Conservation (phyloP, 1,284 basidiomycete species). For the Cutaneotrichosporon sp. region DNA sequence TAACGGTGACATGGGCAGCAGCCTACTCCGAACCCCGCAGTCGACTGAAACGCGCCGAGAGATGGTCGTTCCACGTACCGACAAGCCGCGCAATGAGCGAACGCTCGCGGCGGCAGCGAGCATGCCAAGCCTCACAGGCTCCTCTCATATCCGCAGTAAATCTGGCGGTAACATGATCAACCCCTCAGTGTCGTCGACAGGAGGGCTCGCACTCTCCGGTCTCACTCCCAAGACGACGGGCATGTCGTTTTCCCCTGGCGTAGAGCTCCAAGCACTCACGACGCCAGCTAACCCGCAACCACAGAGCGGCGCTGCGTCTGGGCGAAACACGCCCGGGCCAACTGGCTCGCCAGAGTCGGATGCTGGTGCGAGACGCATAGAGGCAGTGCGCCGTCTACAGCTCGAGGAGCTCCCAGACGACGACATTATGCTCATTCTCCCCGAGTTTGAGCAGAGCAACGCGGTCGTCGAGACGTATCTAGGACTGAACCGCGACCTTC, state of each 20-base stretch:
- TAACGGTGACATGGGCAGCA: constrained; percentile 5
- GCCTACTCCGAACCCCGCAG: constrained; percentile 9
- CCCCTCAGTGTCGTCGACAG: background rate
- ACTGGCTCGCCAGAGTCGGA: constrained; percentile 22
- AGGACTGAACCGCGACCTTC: constrained; percentile 23
- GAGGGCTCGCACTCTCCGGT: background rate
- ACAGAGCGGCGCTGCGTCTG: background rate
- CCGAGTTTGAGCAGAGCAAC: constrained; percentile 42
- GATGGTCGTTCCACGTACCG: background rate
- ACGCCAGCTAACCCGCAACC: background rate
- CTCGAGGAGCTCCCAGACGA: constrained; percentile 37
- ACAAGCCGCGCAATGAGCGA: constrained; percentile 5
- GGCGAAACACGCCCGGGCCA: constrained; percentile 11
- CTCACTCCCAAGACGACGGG: constrained; percentile 4
- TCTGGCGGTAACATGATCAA: background rate
- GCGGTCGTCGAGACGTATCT: constrained; percentile 43
- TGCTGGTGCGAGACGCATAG: constrained; percentile 29
- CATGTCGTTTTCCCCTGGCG: constrained; percentile 5
- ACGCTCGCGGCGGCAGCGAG: background rate
- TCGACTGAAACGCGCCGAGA: constrained; percentile 8
- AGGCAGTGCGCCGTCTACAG: constrained; percentile 41
- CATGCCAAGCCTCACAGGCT: constrained; percentile 4
- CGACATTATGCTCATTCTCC: constrained; percentile 39
- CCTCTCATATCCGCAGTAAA: background rate
- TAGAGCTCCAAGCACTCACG: background rate